phyloP scores from a whole-genome alignment of 257 asterid genomes.

The Penstemon davidsonii region DNA sequence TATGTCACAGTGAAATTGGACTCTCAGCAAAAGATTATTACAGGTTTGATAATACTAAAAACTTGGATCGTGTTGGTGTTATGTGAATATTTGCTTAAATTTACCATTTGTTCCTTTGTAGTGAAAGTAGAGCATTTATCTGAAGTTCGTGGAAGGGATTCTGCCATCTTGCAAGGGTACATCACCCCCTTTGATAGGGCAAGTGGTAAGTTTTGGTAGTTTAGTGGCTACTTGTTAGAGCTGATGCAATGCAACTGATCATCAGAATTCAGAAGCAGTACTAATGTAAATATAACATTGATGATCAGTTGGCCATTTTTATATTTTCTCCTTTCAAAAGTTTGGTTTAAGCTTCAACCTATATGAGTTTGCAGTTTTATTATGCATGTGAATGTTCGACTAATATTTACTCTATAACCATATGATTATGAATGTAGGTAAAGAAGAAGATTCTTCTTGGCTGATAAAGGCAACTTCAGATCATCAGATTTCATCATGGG shows the following conservation, averaged over 20 bases:
- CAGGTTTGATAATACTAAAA: constrained; percentile 50
- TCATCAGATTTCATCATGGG: constrained; percentile 68
- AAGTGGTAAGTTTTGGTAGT: constrained; percentile 18
- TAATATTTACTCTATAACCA: neutral
- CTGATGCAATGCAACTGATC: no score
- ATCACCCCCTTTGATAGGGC: constrained; percentile 6
- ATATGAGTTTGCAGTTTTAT: neutral
- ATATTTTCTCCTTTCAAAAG: neutral
- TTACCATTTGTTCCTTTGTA: constrained; percentile 33
- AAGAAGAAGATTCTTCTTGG: constrained; percentile 69
- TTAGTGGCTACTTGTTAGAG: neutral
- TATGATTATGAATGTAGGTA: constrained; percentile 23
- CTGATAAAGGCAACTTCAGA: constrained; percentile 41
- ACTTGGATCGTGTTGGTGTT: constrained; percentile 17
- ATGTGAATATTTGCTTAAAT: constrained; percentile 19
- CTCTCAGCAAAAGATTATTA: constrained; percentile 87
- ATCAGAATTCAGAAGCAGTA: no score
- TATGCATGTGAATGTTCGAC: neutral
- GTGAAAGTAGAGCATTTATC: constrained; percentile 85
- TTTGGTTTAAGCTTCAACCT: constrained; percentile 14
- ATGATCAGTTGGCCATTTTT: neutral
- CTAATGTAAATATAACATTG: no score
- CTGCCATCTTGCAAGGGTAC: constrained; percentile 68
- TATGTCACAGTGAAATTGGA: constrained; percentile 94
- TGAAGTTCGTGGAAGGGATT: constrained; percentile 78